A percentile compares a stretch with the other conserved stretches of the same genome.
phyloP scores from a whole-genome alignment of 768 basidiomycete species.

The Lactifluus volemus region DNA sequence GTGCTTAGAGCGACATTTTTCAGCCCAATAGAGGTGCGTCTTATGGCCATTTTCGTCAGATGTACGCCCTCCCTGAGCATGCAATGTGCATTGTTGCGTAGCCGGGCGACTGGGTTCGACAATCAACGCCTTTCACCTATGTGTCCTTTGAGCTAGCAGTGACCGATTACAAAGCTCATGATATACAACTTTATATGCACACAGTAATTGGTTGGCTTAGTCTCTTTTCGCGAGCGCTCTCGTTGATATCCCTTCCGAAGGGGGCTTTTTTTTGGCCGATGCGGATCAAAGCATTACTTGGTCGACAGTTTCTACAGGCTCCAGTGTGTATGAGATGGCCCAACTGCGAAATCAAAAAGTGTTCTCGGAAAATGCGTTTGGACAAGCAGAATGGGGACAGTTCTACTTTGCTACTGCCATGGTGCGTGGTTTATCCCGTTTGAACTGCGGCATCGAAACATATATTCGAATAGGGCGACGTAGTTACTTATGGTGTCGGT shows the following conservation, averaged over 20 bases:
- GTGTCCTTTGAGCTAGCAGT: slow-evolving; percentile 21
- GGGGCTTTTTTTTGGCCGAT: not conserved
- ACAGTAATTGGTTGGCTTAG: slow-evolving; percentile 23
- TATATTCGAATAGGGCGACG: not conserved
- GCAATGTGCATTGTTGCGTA: not conserved
- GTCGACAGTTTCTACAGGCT: not conserved
- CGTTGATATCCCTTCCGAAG: not conserved
- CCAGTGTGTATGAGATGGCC: slow-evolving; percentile 5
- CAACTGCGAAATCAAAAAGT: not conserved
- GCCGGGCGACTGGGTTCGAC: slow-evolving; percentile 16
- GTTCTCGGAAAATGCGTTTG: not conserved
- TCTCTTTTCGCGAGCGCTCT: too few species aligned
- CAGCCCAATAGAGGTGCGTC: slow-evolving; percentile 15
- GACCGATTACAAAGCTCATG: slow-evolving; percentile 23
- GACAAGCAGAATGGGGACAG: slow-evolving; percentile 12
- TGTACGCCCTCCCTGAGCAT: not conserved
- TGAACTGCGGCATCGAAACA: not conserved
- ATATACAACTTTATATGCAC: slow-evolving; percentile 27
- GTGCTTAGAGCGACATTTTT: slow-evolving; percentile 6
- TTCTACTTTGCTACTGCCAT: slow-evolving; percentile 4
- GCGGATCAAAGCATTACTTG: not conserved
- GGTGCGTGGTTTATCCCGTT: not conserved
- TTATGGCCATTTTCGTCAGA: not conserved
- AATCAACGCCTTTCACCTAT: slow-evolving; percentile 29
- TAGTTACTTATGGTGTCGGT: not conserved